Conservation (phyloP, 495 filamentous ascomycete species). For the Trichocladium uniseriatum region DNA sequence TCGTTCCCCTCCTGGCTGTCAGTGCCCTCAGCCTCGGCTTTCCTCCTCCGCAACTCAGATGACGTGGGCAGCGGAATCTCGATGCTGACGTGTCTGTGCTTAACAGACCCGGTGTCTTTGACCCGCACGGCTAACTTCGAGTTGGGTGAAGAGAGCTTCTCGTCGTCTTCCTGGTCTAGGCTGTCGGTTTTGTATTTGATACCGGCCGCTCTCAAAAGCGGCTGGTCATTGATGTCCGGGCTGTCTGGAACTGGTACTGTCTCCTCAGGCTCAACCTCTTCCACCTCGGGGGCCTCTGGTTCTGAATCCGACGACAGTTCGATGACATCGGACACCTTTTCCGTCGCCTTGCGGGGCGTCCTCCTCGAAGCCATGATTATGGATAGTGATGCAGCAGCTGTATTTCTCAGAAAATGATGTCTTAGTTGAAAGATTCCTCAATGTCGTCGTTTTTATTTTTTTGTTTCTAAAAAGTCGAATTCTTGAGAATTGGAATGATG, state of each 20-base stretch:
- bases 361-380: conserved; percentile 4
- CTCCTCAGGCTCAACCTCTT: neutral
- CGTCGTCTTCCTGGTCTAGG: conserved; percentile 1
- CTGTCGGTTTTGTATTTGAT: conserved; percentile 12
- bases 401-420: neutral
- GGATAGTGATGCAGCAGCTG: neutral
- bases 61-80: conserved; percentile 25
- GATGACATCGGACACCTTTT: conserved; percentile 12
- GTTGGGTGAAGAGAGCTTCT: neutral
- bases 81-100: conserved; percentile 24
- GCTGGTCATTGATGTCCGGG: conserved; percentile 6
- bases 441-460: neutral
- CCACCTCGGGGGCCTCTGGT: conserved; percentile 2
- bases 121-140: conserved; percentile 19
- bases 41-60: conserved; percentile 1
- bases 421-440: neutral
- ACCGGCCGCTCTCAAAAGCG: conserved; percentile 10
- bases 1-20: conserved; percentile 13
- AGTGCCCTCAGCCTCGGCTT: conserved; percentile 3
- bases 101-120: conserved; percentile 14
- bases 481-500: neutral
- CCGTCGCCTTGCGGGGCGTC: neutral
- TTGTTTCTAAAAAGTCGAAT: too few species aligned
- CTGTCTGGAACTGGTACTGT: neutral
- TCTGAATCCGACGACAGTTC: conserved; percentile 20